These are phyloP conservation scores for Hyaloscypha bicolor DNA, from an alignment of 495 filamentous ascomycete genomes.

Conservation along the genomic window DNA sequence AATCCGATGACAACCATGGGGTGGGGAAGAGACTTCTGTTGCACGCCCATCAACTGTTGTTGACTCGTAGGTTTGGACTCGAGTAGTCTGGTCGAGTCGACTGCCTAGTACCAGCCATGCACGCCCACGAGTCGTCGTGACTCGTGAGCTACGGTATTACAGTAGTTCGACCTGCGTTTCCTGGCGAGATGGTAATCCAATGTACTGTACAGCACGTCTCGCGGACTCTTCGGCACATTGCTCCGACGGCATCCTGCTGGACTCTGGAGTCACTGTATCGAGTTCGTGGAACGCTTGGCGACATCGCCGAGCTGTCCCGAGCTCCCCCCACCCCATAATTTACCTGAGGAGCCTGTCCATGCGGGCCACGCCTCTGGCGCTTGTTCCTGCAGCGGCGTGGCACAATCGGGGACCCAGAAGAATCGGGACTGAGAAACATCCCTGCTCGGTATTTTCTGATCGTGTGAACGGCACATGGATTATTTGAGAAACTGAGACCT, in stretches of 20 bases:
- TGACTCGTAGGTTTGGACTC: background rate
- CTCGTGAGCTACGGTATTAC: background rate
- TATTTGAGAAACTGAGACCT: background rate
- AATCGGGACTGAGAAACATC: conserved; percentile 17
- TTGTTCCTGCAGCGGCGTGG: conserved; percentile 31
- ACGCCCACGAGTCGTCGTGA: background rate
- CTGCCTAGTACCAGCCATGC: background rate
- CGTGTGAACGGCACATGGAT: conserved; percentile 25
- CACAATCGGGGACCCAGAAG: conserved; percentile 26
- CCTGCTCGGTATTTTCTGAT: conserved; percentile 25
- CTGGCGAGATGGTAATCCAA: conserved; percentile 21
- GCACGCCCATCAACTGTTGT: background rate
- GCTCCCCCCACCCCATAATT: background rate
- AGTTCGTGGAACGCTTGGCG: conserved; percentile 10
- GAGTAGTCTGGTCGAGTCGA: background rate
- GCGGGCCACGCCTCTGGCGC: conserved; percentile 20
- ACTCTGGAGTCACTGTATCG: background rate
- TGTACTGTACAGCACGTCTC: background rate
- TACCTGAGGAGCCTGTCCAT: conserved; percentile 2
- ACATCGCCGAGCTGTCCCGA: background rate
- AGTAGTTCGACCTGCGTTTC: background rate
- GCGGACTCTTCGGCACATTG: conserved; percentile 20
- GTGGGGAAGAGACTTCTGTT: background rate
- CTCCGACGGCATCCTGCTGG: conserved; percentile 26
- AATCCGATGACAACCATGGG: background rate